A percentile compares a stretch with the other conserved stretches of the same genome.
Conservation (phyloP, 805 yeast genomes). For the Cyberlindnera misumaiensis region DNA sequence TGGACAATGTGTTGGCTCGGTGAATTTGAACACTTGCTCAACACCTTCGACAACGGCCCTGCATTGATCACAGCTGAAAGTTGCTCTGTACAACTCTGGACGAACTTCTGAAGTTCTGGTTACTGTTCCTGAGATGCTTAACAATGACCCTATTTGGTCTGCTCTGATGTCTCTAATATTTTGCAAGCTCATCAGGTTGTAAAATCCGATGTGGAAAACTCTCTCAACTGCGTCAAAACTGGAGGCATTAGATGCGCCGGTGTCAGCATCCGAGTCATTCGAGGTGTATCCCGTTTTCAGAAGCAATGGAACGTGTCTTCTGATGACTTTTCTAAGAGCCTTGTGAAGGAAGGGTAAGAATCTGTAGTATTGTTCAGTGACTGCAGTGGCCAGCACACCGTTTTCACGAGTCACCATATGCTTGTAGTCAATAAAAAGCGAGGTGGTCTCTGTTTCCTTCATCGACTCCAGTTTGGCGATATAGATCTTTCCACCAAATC, state of each 20-base stretch:
- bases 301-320: conserved; percentile 67
- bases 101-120: conserved; percentile 95
- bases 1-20: conserved; percentile 91
- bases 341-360: conserved; percentile 77
- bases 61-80: conserved; percentile 87
- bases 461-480: conserved; percentile 75
- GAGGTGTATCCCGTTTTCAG: conserved; percentile 36
- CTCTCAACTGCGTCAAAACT: conserved; percentile 52
- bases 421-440: conserved; percentile 79
- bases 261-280: conserved; percentile 19
- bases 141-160: conserved; percentile 77
- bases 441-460: conserved; percentile 66
- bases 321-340: conserved; percentile 69
- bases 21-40: conserved; percentile 87
- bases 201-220: conserved; percentile 84
- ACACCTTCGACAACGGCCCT: conserved; percentile 79
- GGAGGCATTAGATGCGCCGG: conserved; percentile 28
- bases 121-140: conserved; percentile 88
- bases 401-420: conserved; percentile 72
- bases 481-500: conserved; percentile 54
- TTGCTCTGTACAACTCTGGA: conserved; percentile 83
- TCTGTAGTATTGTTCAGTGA: conserved; percentile 86
- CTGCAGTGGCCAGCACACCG: conserved; percentile 85
- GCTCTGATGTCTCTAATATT: conserved; percentile 88
- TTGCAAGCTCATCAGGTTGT: conserved; percentile 73